Percentiles rank a stretch among this genome's conserved stretches.
Evolutionary conservation across 2,329 filamentous ascomycete genomes (phyloP).

Genomic region (Tolypocladium tundrense): DNA sequence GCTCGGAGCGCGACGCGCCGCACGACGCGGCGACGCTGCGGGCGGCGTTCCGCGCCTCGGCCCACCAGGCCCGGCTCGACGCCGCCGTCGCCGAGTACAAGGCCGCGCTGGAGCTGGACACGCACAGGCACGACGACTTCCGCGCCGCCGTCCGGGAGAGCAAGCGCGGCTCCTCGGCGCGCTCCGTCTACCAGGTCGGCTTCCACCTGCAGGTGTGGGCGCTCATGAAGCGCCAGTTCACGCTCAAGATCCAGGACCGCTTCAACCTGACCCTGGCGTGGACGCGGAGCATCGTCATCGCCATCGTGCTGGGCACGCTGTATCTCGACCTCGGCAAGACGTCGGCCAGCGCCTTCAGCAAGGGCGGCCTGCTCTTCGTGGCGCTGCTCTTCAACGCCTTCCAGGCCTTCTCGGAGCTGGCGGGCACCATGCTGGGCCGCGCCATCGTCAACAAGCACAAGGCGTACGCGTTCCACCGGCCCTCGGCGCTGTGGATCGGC

Average conservation of each 20-base stretch:
- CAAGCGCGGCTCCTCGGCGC: conserved; percentile 65
- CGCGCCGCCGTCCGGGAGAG: conserved; percentile 63
- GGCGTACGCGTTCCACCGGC: conserved; percentile 72
- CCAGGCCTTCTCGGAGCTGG: conserved; percentile 71
- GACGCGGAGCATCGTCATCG: conserved; percentile 58
- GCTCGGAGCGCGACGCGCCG: conserved; percentile 55
- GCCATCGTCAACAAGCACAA: conserved; percentile 77
- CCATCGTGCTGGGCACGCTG: conserved; percentile 69
- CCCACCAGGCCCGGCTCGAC: conserved; percentile 41
- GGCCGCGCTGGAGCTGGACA: conserved; percentile 50
- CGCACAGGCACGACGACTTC: conserved; percentile 65
- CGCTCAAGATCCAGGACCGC: conserved; percentile 78
- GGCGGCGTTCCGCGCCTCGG: conserved; percentile 59
- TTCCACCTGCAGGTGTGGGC: conserved; percentile 79
- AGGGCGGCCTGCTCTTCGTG: conserved; percentile 74
- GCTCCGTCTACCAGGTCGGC: conserved; percentile 73
- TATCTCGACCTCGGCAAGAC: conserved; percentile 60
- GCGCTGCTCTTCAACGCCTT: conserved; percentile 80
- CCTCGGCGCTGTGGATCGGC: conserved; percentile 72
- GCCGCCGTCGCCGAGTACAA: conserved; percentile 63
- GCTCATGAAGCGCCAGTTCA: conserved; percentile 72
- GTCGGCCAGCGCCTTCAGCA: conserved; percentile 64
- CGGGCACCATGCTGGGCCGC: conserved; percentile 63
- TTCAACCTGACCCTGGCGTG: conserved; percentile 67
- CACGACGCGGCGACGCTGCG: conserved; percentile 56